These are phyloP conservation scores for Wallacemonas sp. DNA, from an alignment of 208 protist genomes.

Conservation along the genomic window DNA sequence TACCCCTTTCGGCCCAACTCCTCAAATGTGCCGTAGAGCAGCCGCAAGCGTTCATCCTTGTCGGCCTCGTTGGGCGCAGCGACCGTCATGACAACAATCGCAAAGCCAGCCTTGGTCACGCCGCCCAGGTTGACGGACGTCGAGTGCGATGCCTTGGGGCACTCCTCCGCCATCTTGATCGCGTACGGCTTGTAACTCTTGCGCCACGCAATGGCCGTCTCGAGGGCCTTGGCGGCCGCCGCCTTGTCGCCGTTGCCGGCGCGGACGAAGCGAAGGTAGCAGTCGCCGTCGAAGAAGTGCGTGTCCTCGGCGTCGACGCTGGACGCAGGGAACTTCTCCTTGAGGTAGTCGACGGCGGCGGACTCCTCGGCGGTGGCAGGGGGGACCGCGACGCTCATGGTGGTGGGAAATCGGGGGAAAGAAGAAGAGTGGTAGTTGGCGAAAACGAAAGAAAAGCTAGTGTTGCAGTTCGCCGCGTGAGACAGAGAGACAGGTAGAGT, in stretches of 20 bases:
- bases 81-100: slow-evolving; percentile 38
- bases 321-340: slow-evolving; percentile 20
- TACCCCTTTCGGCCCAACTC: slow-evolving; percentile 13
- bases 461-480: no score
- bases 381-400: slow-evolving; percentile 3
- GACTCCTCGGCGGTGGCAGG: slow-evolving; percentile 5
- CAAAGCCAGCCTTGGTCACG: slow-evolving; percentile 17
- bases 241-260: slow-evolving; percentile 22
- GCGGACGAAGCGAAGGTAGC: slow-evolving; percentile 40
- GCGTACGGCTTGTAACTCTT: slow-evolving; percentile 34
- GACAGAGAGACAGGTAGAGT: no score
- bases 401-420: no score
- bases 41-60: slow-evolving; percentile 26
- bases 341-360: slow-evolving; percentile 13
- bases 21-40: slow-evolving; percentile 36
- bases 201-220: slow-evolving; percentile 28
- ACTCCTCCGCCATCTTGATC: slow-evolving; percentile 13
- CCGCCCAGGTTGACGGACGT: slow-evolving; percentile 19
- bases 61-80: slow-evolving; percentile 22
- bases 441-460: no score
- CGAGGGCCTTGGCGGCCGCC: slow-evolving; percentile 25
- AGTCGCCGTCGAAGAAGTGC: slow-evolving; percentile 28
- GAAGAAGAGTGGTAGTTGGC: no score
- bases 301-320: slow-evolving; percentile 26
- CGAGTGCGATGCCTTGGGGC: slow-evolving; percentile 20